phyloP scores from a whole-genome alignment of 768 basidiomycete genomes.

The Thelephora ganbajun region DNA sequence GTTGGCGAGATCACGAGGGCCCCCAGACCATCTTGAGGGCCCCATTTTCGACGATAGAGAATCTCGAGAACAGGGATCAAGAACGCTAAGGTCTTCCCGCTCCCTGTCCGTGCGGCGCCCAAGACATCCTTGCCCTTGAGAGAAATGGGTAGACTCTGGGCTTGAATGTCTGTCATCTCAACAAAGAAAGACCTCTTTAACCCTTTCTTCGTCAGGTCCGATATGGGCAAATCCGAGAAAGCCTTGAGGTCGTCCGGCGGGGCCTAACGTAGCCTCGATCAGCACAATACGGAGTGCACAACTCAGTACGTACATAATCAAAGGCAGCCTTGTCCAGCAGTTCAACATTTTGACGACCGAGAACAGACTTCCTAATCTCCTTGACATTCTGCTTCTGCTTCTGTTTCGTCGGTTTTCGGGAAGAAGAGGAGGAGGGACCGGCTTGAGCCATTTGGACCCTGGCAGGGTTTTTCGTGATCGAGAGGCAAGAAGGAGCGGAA shows the following conservation, averaged over 20 bases:
- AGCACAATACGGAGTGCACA: slow-evolving; percentile 7
- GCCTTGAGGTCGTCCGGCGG: slow-evolving; percentile 34
- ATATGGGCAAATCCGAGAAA: slow-evolving; percentile 71
- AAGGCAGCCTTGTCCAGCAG: slow-evolving; percentile 32
- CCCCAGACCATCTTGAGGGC: slow-evolving; percentile 62
- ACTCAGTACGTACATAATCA: slow-evolving; percentile 31
- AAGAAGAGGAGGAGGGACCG: slow-evolving; percentile 8
- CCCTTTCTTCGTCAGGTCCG: slow-evolving; percentile 65
- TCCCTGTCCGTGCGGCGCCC: slow-evolving; percentile 57
- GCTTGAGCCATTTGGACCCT: slow-evolving; percentile 9
- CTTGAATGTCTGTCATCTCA: slow-evolving; percentile 75
- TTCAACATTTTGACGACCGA: slow-evolving; percentile 31
- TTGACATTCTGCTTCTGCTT: slow-evolving; percentile 1
- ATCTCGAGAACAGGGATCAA: slow-evolving; percentile 53
- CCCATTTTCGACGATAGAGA: slow-evolving; percentile 54
- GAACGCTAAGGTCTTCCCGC: slow-evolving; percentile 66
- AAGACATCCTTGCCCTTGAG: slow-evolving; percentile 53
- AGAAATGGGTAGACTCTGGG: slow-evolving; percentile 42
- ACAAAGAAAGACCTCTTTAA: slow-evolving; percentile 79
- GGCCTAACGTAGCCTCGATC: slow-evolving; percentile 23
- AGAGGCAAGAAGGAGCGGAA: too few relatives aligned
- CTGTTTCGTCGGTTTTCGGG: slow-evolving; percentile 4
- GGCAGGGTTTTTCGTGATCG: too few relatives aligned
- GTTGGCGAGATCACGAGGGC: slow-evolving; percentile 92
- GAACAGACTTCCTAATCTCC: slow-evolving; percentile 31